Base-by-base conservation (phyloP, 805 yeast species). In the Metschnikowia koreensis region DNA sequence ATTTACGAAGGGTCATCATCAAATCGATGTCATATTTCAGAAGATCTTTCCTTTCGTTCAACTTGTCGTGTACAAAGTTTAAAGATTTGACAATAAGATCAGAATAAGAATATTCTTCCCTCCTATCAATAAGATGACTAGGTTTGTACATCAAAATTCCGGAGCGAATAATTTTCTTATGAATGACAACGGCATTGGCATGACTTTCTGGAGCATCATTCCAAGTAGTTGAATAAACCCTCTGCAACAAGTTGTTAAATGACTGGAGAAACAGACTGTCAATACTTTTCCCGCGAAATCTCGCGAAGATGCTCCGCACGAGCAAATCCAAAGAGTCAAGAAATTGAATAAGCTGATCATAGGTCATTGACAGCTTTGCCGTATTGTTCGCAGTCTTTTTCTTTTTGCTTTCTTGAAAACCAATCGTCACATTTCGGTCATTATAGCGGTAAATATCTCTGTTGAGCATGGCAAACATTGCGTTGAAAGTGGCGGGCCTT, bases 121-220 rank as follows among this genome's bases (percentile, higher is more conserved):
- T 48, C 11, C 59, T 62, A 40, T 60, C 65, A 26, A 58, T 41
- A 29, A 66, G 55, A 2, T 46, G 48, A 26, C 56, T 56, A 1
- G 75, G 74, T 39, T 55, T 61, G 52, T 63, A 70, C 52, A 67
- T 54, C 41, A 66, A 52, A 15, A 71, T 64, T 2, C 72, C 69
- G 6, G 70, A 51, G 44, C 62, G 61, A 28, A 71, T 52, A 26
- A 71, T 56, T 28, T 57, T 54, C 46, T 60, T 64, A 51, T 71
- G 74, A 47, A 61, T 54, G 6, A 43, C 37, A 33, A 64, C 46
- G 17, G 56, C 56, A 16, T 57, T 53, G 2, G 50, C 53, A 10
- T 46, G 47, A 22, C 51, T 53, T 7, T 50, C 59, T 9, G 57
- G 55, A 3, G 59, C 57, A 12, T 47, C 58, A n/a, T 56, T 38